Evolutionary conservation across 495 filamentous ascomycete genomes (phyloP).

Genomic region (Penicillium lividum): DNA sequence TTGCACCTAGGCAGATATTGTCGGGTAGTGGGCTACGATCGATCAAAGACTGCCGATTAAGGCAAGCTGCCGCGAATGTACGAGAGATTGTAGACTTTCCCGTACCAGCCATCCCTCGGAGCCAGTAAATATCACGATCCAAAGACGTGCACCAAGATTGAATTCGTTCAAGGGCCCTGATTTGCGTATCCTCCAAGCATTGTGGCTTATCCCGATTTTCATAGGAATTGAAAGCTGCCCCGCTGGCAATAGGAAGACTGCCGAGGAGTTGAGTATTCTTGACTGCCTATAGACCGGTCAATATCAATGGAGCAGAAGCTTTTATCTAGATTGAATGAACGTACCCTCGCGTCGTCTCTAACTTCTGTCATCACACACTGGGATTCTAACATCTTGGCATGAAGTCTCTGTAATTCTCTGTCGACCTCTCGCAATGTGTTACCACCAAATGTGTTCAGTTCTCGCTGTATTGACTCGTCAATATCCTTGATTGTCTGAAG

Average conservation of each 20-base stretch:
- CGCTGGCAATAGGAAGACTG: background rate
- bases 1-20: background rate
- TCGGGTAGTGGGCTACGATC: background rate
- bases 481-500: background rate
- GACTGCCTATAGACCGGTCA: too few relatives aligned
- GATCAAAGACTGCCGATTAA: background rate
- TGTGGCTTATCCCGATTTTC: background rate
- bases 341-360: too few relatives aligned
- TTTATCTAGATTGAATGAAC: too few relatives aligned
- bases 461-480: background rate
- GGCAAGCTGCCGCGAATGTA: background rate
- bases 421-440: too few relatives aligned
- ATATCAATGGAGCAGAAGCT: too few relatives aligned
- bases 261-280: background rate
- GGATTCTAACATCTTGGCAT: too few relatives aligned
- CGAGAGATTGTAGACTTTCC: slow-evolving; percentile 6
- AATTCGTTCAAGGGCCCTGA: background rate
- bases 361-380: too few relatives aligned
- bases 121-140: slow-evolving; percentile 1
- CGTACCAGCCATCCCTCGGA: slow-evolving; percentile 3
- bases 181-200: slow-evolving; percentile 3
- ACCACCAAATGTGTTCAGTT: too few relatives aligned
- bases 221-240: slow-evolving; percentile 5
- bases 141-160: background rate
- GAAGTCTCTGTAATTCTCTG: too few relatives aligned